Conservation (phyloP, 2,329 filamentous ascomycete species). For the Thermoascus crustaceus region DNA sequence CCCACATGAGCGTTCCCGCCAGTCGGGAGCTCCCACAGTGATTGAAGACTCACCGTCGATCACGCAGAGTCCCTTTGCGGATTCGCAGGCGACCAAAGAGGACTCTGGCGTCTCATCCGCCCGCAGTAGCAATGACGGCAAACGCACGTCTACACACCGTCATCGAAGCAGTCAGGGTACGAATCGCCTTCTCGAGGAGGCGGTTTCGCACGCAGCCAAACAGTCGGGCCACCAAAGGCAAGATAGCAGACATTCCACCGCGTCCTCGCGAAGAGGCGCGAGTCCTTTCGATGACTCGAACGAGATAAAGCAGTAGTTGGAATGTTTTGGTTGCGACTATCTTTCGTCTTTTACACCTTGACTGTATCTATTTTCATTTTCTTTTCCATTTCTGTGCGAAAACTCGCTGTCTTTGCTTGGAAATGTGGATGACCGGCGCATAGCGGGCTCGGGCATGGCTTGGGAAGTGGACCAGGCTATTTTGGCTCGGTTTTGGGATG, state of each 20-base stretch:
- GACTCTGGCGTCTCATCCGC: background rate
- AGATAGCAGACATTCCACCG: background rate
- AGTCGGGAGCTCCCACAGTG: too few relatives aligned
- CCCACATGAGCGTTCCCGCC: background rate
- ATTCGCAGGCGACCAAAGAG: background rate
- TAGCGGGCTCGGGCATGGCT: too few relatives aligned
- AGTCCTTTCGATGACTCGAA: background rate
- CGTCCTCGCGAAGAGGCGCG: background rate
- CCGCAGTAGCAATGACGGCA: background rate
- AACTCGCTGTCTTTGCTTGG: background rate
- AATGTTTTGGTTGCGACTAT: too few relatives aligned
- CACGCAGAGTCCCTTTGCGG: background rate
- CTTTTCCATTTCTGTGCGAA: background rate
- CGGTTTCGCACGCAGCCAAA: background rate
- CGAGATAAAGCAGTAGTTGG: background rate
- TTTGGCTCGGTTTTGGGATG: too few relatives aligned
- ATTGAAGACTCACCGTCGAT: background rate
- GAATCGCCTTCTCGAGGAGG: background rate
- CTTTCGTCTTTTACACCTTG: background rate
- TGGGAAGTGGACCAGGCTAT: too few relatives aligned
- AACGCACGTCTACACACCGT: conserved; percentile 1
- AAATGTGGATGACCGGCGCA: too few relatives aligned
- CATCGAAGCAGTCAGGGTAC: background rate
- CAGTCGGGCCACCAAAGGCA: background rate
- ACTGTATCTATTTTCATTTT: background rate